phyloP scores from a whole-genome alignment of 192 early-diverging fungal species.

The Entomortierella beljakovae region DNA sequence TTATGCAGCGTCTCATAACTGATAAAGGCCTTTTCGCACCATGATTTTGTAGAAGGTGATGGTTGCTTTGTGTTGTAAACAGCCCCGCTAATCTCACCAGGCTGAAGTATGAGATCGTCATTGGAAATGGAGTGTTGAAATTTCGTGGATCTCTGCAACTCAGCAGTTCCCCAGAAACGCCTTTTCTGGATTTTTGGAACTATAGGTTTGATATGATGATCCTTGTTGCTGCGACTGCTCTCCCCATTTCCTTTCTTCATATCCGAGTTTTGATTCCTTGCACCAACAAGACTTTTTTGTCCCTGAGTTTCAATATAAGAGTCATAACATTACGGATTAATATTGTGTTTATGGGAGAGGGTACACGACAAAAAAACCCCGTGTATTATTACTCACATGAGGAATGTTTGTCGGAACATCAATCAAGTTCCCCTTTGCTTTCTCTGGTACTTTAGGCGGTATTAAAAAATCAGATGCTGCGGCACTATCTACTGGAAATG shows the following conservation, averaged over 20 bases:
- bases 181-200: neutral
- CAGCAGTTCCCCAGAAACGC: neutral
- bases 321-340: no score
- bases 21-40: conserved; percentile 26
- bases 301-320: no score
- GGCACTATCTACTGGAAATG: neutral
- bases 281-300: no score
- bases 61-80: neutral
- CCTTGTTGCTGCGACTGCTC: no score
- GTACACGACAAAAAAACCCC: no score
- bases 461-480: conserved; percentile 7
- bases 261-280: no score
- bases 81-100: neutral
- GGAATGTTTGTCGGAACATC: conserved; percentile 32
- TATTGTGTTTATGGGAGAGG: no score
- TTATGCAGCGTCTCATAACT: conserved; percentile 39
- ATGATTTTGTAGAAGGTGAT: neutral
- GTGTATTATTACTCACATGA: no score
- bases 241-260: no score
- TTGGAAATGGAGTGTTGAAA: neutral
- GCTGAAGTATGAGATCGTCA: neutral
- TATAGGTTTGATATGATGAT: no score
- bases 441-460: conserved; percentile 1
- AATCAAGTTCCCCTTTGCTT: conserved; percentile 31
- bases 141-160: neutral